Base-by-base conservation (phyloP, 345 rosid genomes). In the Populus simonii region DNA sequence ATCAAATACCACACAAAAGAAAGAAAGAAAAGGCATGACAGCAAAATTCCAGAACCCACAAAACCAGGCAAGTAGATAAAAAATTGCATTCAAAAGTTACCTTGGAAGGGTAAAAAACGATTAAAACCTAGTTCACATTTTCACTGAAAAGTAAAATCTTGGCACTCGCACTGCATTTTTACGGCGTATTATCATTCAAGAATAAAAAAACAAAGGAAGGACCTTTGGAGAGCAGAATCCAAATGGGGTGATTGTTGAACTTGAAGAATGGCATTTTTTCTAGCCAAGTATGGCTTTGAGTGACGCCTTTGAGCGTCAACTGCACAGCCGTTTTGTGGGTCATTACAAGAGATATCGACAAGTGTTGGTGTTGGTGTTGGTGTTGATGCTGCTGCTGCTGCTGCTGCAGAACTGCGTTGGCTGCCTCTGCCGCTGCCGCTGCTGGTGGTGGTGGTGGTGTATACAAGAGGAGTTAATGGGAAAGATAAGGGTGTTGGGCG, bases 201-300 rank as follows among this genome's bases (percentile, higher is more conserved):
- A 15, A 9, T 31, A 71, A 11, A 45, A 76, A 49, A 18, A 27
- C 13, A 53, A 8, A 47, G 22, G 31, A 18, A 63, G 18, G 66
- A 92, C 93, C 93, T 89, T 25, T 87, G 78, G 43, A 94, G 93
- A 65, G 95, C 86, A 20, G 89, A 85, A 70, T 74, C 70, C 70
- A 90, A 85, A 80, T 89, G 90, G 2, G 90, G 35, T 68, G 97
- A 90, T n/a, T 79, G 80, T 69, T 89, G 89, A 29, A 94, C 84
- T 77, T 90, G 86, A 55, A 80, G 76, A 68, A 93, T 83, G 69
- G 97, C 97, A 57, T 91, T 83, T 88, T 93, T 88, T 75, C 97
- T 89, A 41, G 80, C 82, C 39, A 85, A 74, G 85, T 89, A 93
- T 12, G 85, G 80, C 81, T 80, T 88, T 16, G 94, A 83, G 80